Percentiles rank a stretch among this genome's conserved stretches.
Evolutionary conservation across 257 asterid genomes (phyloP).

Genomic region (Rhazya stricta): DNA sequence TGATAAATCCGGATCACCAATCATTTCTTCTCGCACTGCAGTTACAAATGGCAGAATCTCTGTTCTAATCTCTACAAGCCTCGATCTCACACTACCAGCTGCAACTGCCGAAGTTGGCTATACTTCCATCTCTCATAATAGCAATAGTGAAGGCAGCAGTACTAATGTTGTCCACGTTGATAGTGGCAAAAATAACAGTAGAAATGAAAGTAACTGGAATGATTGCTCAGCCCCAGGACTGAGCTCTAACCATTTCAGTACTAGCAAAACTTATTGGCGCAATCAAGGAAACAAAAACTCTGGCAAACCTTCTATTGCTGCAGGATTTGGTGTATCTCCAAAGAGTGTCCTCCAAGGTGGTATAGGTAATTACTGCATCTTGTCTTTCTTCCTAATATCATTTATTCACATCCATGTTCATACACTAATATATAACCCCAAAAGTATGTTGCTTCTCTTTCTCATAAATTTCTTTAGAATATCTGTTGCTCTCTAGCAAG

Average conservation of each 20-base stretch:
- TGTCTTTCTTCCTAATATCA: background rate
- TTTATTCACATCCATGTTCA: background rate
- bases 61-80: constrained; percentile 17
- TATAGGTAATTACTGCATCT: constrained; percentile 28
- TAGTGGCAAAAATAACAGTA: constrained; percentile 5
- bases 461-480: background rate
- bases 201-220: constrained; percentile 7
- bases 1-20: constrained; percentile 5
- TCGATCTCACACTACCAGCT: constrained; percentile 11
- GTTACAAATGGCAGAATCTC: constrained; percentile 14
- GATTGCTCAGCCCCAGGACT: constrained; percentile 12
- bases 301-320: constrained; percentile 19
- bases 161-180: constrained; percentile 7
- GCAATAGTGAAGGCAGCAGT: constrained; percentile 19
- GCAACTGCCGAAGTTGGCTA: constrained; percentile 11
- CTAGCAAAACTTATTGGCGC: constrained; percentile 16
- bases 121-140: constrained; percentile 10
- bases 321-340: constrained; percentile 38
- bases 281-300: constrained; percentile 15
- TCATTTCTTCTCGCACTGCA: constrained; percentile 13
- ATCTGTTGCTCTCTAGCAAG: background rate
- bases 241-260: constrained; percentile 13
- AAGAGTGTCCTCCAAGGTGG: constrained; percentile 36
- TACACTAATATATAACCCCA: background rate
- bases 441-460: background rate